Conservation (phyloP, 805 yeast species). For the Hanseniaspora vineae region DNA sequence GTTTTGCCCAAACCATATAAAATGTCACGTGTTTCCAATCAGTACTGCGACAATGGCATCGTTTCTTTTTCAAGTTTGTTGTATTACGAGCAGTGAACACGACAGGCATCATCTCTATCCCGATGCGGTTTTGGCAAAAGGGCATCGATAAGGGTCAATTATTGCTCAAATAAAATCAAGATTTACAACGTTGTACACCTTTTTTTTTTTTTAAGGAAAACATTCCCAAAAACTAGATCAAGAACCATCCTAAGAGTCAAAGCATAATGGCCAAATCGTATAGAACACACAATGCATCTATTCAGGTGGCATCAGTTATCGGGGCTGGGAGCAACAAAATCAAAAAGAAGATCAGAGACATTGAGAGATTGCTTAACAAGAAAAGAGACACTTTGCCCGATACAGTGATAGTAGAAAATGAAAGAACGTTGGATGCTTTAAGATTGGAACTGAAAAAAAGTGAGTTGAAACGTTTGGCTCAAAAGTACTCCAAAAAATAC, state of each 20-base stretch:
- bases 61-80: too few relatives aligned
- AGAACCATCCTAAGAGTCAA: neutral
- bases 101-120: too few relatives aligned
- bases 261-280: conserved; percentile 4
- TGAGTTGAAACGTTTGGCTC: conserved; percentile 31
- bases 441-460: conserved; percentile 42
- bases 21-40: too few relatives aligned
- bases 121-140: too few relatives aligned
- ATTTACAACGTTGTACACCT: too few relatives aligned
- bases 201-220: too few relatives aligned
- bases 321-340: conserved; percentile 40
- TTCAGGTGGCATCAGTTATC: conserved; percentile 26
- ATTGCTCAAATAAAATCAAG: too few relatives aligned
- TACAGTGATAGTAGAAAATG: conserved; percentile 53
- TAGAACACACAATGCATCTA: conserved; percentile 8
- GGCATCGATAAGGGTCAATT: too few relatives aligned
- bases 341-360: conserved; percentile 77
- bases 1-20: too few relatives aligned
- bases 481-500: conserved; percentile 54
- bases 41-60: too few relatives aligned
- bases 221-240: too few relatives aligned
- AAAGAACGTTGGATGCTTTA: conserved; percentile 59
- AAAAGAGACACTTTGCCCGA: conserved; percentile 49
- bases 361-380: conserved; percentile 50
- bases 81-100: too few relatives aligned